Evolutionary conservation across 2,329 filamentous ascomycete genomes (phyloP), one percentile per base, ranked within the genome.

Genomic region (Fusarium mangiferae): DNA sequence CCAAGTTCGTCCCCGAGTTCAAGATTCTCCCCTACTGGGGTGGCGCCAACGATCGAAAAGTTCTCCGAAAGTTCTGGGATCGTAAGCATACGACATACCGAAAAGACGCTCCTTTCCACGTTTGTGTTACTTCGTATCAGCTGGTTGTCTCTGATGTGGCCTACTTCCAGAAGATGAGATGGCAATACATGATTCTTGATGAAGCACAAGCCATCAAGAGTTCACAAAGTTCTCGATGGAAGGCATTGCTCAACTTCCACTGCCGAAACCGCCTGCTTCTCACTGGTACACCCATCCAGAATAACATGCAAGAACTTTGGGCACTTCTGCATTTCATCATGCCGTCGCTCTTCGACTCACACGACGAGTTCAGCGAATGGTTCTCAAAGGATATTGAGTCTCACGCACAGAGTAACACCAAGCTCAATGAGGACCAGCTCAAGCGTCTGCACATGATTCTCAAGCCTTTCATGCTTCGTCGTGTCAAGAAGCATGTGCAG

Each of bases 291-390:
- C 96, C 96, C 6, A 98, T 99, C 75, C 96, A 99, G 83, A 99
- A 99, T 86, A 99, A 98, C 87, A 99, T 99, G 96, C 96, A 98
- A 83, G 96, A 99, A 84, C 85, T 99, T 67, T 99, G 96, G 96
- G 96, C 96, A 36, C 85, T 99, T 75, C 88, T 99, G 26, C 96
- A 99, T 88, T 99, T 99, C 85, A 98, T 98, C 85, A 98, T 99
- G 96, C 96, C 96, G n/a, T 98, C 94, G 48, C 88, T 99, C 58
- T 99, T 99, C 83, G 96, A 96, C 82, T 96, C 93, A 2, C 94
- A 96, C 83, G 94, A 97, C 80, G 94, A 96, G 79, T 97, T 97
- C 80, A 96, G 93, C 84, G 94, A 96, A 78, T 97, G 94, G 94
- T 97, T 97, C 82, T 96, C 93, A 61, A 96, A 96, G 84, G 94